Evolutionary conservation across 1,284 basidiomycete species (phyloP).

Genomic region (Mixia osmundae): DNA sequence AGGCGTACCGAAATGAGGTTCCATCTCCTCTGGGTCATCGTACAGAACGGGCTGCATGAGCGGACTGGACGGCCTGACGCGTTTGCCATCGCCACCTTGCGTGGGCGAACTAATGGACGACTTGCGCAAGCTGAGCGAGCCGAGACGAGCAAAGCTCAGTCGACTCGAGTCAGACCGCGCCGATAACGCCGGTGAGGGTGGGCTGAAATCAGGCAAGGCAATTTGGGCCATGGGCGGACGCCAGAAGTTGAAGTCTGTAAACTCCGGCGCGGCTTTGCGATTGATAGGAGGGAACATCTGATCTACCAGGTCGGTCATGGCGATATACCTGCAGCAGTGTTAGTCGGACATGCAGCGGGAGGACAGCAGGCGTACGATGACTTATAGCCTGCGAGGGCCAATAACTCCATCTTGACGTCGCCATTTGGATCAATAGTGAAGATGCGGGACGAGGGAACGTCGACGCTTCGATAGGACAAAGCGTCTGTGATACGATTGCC

Average conservation of each 20-base stretch:
- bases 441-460: constrained; percentile 78
- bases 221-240: constrained; percentile 38
- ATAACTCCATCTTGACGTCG: constrained; percentile 89
- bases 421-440: constrained; percentile 93
- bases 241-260: constrained; percentile 96
- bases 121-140: too few relatives aligned
- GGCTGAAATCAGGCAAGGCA: constrained; percentile 58
- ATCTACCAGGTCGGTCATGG: constrained; percentile 96
- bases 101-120: constrained; percentile 10
- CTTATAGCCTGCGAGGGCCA: constrained; percentile 89
- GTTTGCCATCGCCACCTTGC: constrained; percentile 13
- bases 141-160: too few relatives aligned
- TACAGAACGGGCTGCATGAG: constrained; percentile 3
- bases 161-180: constrained; percentile 46
- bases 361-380: constrained; percentile 40
- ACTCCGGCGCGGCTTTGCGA: constrained; percentile 65
- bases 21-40: constrained; percentile 1
- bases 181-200: constrained; percentile 67
- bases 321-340: constrained; percentile 40
- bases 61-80: constrained; percentile 10
- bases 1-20: constrained; percentile 2
- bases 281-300: constrained; percentile 97
- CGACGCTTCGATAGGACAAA: constrained; percentile 82
- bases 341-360: not conserved
- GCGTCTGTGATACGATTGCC: constrained; percentile 98